A percentile compares a stretch with the other conserved stretches of the same genome.
Conservation (phyloP, 805 yeast genomes). For the Candida chilensis region DNA sequence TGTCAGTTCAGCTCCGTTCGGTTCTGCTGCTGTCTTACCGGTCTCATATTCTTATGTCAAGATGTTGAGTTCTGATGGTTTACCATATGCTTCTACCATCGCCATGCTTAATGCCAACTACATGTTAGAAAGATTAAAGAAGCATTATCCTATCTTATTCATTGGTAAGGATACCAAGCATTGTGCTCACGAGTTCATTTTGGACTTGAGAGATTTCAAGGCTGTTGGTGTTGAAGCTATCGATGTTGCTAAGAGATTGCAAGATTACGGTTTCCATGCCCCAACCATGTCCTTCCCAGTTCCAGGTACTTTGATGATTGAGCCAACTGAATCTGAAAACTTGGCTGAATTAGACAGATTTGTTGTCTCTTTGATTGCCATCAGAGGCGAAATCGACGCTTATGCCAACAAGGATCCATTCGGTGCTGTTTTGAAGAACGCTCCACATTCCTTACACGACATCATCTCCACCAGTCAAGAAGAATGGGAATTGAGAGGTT, state of each 20-base stretch:
- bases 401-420: conserved; percentile 56
- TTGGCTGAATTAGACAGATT: conserved; percentile 84
- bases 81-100: conserved; percentile 79
- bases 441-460: conserved; percentile 89
- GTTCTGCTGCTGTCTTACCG: conserved; percentile 88
- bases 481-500: conserved; percentile 83
- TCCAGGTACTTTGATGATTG: conserved; percentile 95
- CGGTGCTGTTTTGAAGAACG: conserved; percentile 70
- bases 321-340: conserved; percentile 95
- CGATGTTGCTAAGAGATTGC: conserved; percentile 93
- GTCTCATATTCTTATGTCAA: conserved; percentile 94
- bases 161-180: conserved; percentile 41
- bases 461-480: conserved; percentile 44
- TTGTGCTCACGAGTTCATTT: conserved; percentile 95
- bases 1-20: conserved; percentile 91
- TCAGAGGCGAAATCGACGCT: conserved; percentile 73
- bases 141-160: conserved; percentile 70
- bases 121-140: conserved; percentile 73
- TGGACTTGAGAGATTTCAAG: conserved; percentile 84
- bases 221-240: conserved; percentile 81
- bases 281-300: conserved; percentile 99
- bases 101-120: conserved; percentile 96
- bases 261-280: conserved; percentile 98
- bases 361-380: conserved; percentile 77
- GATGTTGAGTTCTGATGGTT: conserved; percentile 79